Evolutionary conservation across 176 grass and related monocot genomes (phyloP).

Genomic region (Aechmea fasciata): DNA sequence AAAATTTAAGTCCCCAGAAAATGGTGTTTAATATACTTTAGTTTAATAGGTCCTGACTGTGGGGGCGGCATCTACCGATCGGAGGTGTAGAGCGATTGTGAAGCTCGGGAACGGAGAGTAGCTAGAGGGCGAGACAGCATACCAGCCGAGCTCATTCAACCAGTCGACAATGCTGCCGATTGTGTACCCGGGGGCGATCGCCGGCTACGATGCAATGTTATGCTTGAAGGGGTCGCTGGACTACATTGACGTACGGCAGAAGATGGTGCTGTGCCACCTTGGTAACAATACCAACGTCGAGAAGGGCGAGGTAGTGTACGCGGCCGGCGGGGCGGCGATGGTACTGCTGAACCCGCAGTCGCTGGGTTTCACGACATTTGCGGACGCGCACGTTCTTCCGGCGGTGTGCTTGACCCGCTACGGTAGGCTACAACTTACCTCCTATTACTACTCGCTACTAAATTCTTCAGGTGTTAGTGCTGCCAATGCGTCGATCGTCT

Average conservation of each 20-base stretch:
- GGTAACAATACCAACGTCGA: neutral
- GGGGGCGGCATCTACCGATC: neutral
- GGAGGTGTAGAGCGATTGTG: neutral
- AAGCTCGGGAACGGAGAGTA: neutral
- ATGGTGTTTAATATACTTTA: no score
- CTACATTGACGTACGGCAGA: neutral
- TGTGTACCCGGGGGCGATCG: neutral
- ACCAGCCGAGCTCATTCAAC: neutral
- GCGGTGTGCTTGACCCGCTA: constrained; percentile 23
- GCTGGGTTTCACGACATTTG: constrained; percentile 18
- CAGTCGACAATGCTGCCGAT: neutral
- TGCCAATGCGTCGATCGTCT: constrained; percentile 30
- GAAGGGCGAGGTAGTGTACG: neutral
- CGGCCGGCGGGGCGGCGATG: constrained; percentile 4
- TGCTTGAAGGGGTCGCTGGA: neutral
- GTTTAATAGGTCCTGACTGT: neutral
- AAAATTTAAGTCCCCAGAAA: no score
- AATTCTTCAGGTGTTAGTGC: constrained; percentile 2
- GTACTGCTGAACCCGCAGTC: neutral
- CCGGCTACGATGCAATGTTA: neutral
- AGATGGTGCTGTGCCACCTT: neutral
- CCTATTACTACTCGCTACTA: neutral
- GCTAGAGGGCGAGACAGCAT: constrained; percentile 1
- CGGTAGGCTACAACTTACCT: constrained; percentile 27
- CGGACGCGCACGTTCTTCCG: constrained; percentile 27